Evolutionary conservation across 2,329 filamentous ascomycete species (phyloP).

Genomic region (Pezicula rhizophila): DNA sequence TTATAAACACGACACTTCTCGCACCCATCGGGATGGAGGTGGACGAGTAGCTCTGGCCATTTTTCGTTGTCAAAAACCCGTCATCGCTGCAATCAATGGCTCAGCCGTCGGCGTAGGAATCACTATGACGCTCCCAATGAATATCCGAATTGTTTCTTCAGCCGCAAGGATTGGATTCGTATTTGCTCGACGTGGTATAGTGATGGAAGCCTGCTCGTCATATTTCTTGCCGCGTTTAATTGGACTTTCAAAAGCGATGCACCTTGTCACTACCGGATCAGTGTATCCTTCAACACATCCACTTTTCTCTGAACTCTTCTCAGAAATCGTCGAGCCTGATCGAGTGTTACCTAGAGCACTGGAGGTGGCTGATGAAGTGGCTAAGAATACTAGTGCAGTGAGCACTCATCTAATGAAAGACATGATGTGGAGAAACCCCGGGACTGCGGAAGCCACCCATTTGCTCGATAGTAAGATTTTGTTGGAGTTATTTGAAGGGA

Average conservation of each 20-base stretch:
- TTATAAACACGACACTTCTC: slow-evolving; percentile 13
- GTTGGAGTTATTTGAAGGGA: slow-evolving; percentile 49
- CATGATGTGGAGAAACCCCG: slow-evolving; percentile 57
- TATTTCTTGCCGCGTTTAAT: slow-evolving; percentile 69
- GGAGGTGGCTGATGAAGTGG: slow-evolving; percentile 60
- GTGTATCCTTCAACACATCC: slow-evolving; percentile 48
- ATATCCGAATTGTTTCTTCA: slow-evolving; percentile 45
- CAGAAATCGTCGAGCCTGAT: slow-evolving; percentile 54
- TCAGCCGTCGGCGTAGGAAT: slow-evolving; percentile 55
- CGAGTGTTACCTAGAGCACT: slow-evolving; percentile 60
- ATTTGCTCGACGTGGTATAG: slow-evolving; percentile 63
- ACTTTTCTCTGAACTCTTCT: slow-evolving; percentile 57
- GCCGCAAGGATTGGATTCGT: slow-evolving; percentile 68
- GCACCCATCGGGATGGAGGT: slow-evolving; percentile 39
- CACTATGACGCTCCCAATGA: slow-evolving; percentile 53
- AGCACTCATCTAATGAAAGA: slow-evolving; percentile 64
- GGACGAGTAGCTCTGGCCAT: slow-evolving; percentile 50
- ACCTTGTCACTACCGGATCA: slow-evolving; percentile 60
- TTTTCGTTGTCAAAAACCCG: slow-evolving; percentile 51
- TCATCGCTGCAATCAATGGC: slow-evolving; percentile 53
- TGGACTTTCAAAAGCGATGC: slow-evolving; percentile 56
- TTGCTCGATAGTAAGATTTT: slow-evolving; percentile 62
- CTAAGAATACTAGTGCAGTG: slow-evolving; percentile 58
- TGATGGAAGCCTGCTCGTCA: slow-evolving; percentile 65
- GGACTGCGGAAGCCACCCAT: slow-evolving; percentile 62